Conservation (phyloP, 352 stramenopile genomes). For the Pythium coloratum region DNA sequence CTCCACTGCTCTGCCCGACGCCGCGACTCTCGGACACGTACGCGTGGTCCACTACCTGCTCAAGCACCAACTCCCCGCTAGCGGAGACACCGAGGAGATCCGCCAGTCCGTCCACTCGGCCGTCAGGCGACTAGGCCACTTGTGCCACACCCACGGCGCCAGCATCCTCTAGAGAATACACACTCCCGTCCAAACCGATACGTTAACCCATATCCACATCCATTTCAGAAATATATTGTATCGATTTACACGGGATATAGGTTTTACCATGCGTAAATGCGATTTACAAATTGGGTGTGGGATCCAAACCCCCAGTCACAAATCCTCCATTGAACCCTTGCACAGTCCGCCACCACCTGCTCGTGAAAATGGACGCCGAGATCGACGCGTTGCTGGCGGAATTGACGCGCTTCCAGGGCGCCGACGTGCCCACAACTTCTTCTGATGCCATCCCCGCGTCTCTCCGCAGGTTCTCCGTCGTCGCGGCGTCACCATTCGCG, state of each 20-base stretch:
- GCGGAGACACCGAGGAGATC: not conserved
- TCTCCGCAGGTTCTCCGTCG: conserved; percentile 50
- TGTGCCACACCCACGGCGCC: not conserved
- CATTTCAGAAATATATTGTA: not conserved
- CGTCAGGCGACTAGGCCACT: not conserved
- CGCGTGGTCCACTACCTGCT: not conserved
- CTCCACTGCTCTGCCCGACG: not conserved
- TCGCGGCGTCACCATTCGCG: conserved; percentile 42
- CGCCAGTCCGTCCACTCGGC: not conserved
- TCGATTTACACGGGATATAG: not conserved
- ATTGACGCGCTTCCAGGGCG: conserved; percentile 16
- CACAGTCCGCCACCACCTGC: too few species aligned
- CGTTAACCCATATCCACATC: conserved; percentile 19
- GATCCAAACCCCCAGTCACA: not conserved
- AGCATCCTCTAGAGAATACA: not conserved
- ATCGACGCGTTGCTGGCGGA: conserved; percentile 30
- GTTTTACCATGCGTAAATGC: not conserved
- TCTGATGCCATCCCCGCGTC: conserved; percentile 10
- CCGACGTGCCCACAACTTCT: not conserved
- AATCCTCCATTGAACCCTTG: not conserved
- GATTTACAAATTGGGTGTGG: not conserved
- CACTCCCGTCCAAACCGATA: not conserved
- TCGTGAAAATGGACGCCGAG: conserved; percentile 21
- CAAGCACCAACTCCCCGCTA: not conserved
- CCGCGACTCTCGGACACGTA: not conserved